Evolutionary conservation across 78 protist species (phyloP), one percentile per base, ranked within the genome.

Genomic region (Emiliania huxleyi): DNA sequence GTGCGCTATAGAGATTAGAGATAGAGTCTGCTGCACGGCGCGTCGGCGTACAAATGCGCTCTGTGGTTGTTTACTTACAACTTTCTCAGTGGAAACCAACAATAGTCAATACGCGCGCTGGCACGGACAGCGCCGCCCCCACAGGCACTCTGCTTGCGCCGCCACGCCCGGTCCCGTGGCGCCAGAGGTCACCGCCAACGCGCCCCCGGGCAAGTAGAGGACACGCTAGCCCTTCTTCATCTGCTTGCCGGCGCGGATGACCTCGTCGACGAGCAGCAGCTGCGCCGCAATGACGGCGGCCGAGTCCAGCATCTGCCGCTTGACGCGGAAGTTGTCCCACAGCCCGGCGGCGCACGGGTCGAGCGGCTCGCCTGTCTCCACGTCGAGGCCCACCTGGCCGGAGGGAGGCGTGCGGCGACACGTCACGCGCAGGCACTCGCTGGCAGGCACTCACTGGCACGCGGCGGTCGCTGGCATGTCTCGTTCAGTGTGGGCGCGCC

Each of bases 241-340:
- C 56, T 55, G 46, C 62, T 43, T 35, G 40, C 99, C 99, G 26
- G 99, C 99, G 26, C 96, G 97, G 87, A 99, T 96, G 90, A 99
- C 96, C 96, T 99, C 99, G 56, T 99, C 99, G 37, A 98, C 99
- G 38, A 98, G 96, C 37, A 99, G 93, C 4, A 99, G 92, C 95
- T 99, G 98, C 73, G 97, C 37, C 43, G 99, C 97, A 90, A 98
- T 48, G 23, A 62, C 93, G 0, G 52, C 90, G 77, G 90, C 89
- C 26, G 97, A 96, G 77, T 97, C 62, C 48, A 98, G 91, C 40
- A 98, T 49, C 94, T 98, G 99, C 37, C 94, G 55, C 98, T 98
- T 98, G 79, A 99, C 99, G 75, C 95, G 69, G 91, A 90, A 97
- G 98, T 98, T 98, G 96, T 99, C 99, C 83, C 44, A 95, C 44